Evolutionary conservation across 2,329 filamentous ascomycete genomes (phyloP), one percentile per base, ranked within the genome.

Genomic region (Dactylonectria macrodidyma): DNA sequence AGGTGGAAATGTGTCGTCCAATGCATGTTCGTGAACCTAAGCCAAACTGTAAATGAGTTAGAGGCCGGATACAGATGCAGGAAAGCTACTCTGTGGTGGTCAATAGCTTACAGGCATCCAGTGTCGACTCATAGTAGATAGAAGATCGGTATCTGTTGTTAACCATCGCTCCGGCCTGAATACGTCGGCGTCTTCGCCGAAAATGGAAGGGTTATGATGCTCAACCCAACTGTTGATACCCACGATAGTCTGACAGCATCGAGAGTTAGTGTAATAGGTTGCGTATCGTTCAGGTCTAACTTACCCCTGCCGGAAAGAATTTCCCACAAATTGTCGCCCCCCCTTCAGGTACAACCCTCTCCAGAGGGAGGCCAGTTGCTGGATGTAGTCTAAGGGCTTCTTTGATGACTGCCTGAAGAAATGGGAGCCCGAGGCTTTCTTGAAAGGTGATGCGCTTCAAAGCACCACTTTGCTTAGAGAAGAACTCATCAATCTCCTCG

Each of bases 371-470:
- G 2, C 84, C 85, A 0, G 82, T 81, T 2, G 85, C 83, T 3
- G 86, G 80, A 60, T 87, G 83, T 46, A 88, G 75, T 30, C 87
- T 81, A 9, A 88, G 72, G 0, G 83, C 83, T 71, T 48, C 44
- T 47, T 38, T 50, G 22, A 61, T 50, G 34, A 61, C 26, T 26
- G 58, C 48, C 47, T 61, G 57, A 9, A 48, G 11, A 26, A 16
- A 48, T 16, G 46, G 30, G 16, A 59, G 30, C 26, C n/a, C 12
- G 1, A 50, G 44, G 11, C 44, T 24, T 51, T 59, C 24, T 22
- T 36, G 46, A 16, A 48, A 48, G 46, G 8, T 48, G 19, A 48
- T 9, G 19, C 46, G 46, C 14, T 48, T 48, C 12, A 19, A 38
- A 46, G 46, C 16, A 9, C 19, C 14, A 11, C 16, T 16, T 14